phyloP scores from a whole-genome alignment of 352 stramenopile genomes.

The Globisporangium rhizosaccharum region DNA sequence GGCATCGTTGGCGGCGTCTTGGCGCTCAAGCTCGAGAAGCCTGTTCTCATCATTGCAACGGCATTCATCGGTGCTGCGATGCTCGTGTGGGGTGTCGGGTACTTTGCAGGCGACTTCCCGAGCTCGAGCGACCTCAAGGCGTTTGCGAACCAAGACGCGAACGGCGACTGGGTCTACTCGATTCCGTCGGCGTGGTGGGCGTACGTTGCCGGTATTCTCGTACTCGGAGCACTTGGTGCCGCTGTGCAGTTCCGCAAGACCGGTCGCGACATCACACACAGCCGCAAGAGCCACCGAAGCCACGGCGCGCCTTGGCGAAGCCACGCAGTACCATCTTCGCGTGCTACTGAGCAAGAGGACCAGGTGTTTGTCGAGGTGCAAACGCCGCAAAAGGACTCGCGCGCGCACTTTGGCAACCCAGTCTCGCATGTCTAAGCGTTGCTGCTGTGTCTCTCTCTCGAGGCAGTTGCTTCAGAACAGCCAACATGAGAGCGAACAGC shows the following conservation, averaged over 20 bases:
- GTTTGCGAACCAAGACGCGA: slow-evolving; percentile 28
- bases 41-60: slow-evolving; percentile 47
- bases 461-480: too few relatives aligned
- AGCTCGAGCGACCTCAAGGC: slow-evolving; percentile 40
- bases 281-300: slow-evolving; percentile 10
- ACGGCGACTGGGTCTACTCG: slow-evolving; percentile 42
- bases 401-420: too few relatives aligned
- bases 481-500: too few relatives aligned
- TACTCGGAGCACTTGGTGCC: slow-evolving; percentile 48
- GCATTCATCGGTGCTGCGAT: slow-evolving; percentile 42
- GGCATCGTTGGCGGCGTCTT: slow-evolving; percentile 32
- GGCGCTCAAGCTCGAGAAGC: slow-evolving; percentile 46
- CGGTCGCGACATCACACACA: slow-evolving; percentile 10
- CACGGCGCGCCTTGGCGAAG: background rate
- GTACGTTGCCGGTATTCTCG: slow-evolving; percentile 43
- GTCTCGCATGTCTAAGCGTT: too few relatives aligned
- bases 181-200: slow-evolving; percentile 58
- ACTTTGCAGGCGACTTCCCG: slow-evolving; percentile 58
- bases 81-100: slow-evolving; percentile 52
- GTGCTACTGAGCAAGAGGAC: too few relatives aligned
- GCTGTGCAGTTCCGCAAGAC: slow-evolving; percentile 65
- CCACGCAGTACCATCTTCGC: too few relatives aligned
- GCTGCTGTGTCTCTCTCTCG: too few relatives aligned
- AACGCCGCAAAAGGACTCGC: too few relatives aligned
- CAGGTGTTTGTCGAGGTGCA: too few relatives aligned